phyloP scores from a whole-genome alignment of 2,329 filamentous ascomycete species.

The Pezicula rhizophila region DNA sequence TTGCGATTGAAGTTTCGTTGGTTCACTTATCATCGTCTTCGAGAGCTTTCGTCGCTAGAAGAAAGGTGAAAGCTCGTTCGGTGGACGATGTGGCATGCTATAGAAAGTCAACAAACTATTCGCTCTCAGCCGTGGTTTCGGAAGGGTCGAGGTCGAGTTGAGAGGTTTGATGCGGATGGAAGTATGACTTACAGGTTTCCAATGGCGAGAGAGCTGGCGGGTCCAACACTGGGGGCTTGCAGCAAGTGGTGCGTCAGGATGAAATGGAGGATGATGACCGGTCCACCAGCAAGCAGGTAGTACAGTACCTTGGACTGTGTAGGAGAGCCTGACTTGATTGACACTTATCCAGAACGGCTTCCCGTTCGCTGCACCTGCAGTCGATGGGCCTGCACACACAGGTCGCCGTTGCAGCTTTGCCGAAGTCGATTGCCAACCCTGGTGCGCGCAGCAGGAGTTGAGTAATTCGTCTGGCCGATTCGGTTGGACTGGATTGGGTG shows the following conservation, averaged over 20 bases:
- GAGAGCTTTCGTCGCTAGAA: conserved; percentile 9
- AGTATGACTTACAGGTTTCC: conserved; percentile 20
- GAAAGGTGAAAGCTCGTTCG: conserved; percentile 14
- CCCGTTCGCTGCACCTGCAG: not conserved
- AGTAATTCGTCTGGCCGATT: not conserved
- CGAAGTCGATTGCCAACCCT: conserved; percentile 1
- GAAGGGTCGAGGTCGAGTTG: conserved; percentile 17
- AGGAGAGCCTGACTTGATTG: not conserved
- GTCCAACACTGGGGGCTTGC: conserved; percentile 19
- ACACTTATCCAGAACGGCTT: conserved; percentile 11
- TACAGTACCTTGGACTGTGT: not conserved
- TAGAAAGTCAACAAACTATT: conserved; percentile 16
- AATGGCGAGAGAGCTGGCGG: conserved; percentile 19
- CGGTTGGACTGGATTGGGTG: no score
- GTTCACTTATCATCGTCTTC: conserved; percentile 21
- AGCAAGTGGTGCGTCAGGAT: conserved; percentile 15
- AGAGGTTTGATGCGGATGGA: conserved; percentile 10
- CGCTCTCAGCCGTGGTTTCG: conserved; percentile 10
- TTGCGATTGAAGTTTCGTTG: conserved; percentile 18
- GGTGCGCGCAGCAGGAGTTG: not conserved
- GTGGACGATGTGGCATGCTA: conserved; percentile 21
- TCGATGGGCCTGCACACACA: not conserved
- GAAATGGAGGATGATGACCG: not conserved
- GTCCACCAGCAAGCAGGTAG: not conserved
- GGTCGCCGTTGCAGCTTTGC: conserved; percentile 1